These are phyloP conservation scores for Penicillium occitanis DNA, from an alignment of 2,329 filamentous ascomycete species.

Conservation along the genomic window DNA sequence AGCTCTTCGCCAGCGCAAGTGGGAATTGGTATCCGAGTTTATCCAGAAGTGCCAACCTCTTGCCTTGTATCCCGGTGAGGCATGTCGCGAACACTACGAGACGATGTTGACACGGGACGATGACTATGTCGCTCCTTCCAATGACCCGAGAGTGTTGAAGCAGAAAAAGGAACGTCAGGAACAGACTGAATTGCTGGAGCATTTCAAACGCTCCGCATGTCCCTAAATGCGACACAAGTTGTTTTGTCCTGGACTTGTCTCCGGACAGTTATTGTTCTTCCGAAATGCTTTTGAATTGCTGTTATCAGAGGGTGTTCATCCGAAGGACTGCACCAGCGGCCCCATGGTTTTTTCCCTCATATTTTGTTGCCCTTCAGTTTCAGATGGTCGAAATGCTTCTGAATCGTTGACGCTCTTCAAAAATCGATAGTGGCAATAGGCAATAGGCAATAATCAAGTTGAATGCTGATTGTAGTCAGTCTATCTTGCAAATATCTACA, in stretches of 20 bases:
- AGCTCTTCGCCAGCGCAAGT: conserved; percentile 42
- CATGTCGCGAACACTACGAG: conserved; percentile 33
- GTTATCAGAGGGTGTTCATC: no score
- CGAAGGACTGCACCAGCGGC: no score
- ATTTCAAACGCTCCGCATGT: neutral
- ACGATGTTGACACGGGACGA: neutral
- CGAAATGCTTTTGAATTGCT: neutral
- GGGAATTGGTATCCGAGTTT: conserved; percentile 45
- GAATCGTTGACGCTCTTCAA: neutral
- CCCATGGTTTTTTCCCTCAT: no score
- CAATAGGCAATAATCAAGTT: neutral
- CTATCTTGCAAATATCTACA: neutral
- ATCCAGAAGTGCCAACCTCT: conserved; percentile 42
- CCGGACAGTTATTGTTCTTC: neutral
- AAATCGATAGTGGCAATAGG: neutral
- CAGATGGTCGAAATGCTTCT: neutral
- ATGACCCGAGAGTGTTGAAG: neutral
- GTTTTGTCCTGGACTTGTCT: neutral
- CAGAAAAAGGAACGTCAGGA: conserved; percentile 2
- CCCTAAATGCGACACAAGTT: neutral
- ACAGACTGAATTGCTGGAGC: conserved; percentile 8
- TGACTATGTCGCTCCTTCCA: neutral
- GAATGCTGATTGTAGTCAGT: neutral
- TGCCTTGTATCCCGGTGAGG: conserved; percentile 48
- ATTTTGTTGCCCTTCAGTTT: neutral